Evolutionary conservation across 2,329 filamentous ascomycete species (phyloP).

Genomic region (Mycogone perniciosa): DNA sequence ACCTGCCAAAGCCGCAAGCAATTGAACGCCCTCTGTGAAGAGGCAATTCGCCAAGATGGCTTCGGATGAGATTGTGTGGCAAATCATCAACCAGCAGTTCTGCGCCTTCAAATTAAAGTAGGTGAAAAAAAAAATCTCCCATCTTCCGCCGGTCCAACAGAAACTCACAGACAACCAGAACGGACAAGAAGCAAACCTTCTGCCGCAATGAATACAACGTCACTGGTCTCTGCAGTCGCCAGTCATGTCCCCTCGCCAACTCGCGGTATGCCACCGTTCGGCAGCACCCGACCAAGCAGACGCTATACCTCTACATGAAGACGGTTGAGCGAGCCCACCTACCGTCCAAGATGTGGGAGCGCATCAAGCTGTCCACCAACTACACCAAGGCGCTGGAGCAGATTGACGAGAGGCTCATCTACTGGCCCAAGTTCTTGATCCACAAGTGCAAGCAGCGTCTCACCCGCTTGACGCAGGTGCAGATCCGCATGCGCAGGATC

Average conservation of each 20-base stretch:
- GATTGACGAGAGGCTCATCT: constrained; percentile 78
- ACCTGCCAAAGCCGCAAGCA: too few species aligned
- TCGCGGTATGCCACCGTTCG: constrained; percentile 89
- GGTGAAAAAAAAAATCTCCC: constrained; percentile 20
- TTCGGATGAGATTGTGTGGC: constrained; percentile 96
- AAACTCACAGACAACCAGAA: constrained; percentile 39
- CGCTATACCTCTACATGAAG: constrained; percentile 95
- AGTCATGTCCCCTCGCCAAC: constrained; percentile 87
- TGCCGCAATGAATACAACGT: constrained; percentile 94
- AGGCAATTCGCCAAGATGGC: constrained; percentile 50
- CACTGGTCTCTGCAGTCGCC: constrained; percentile 73
- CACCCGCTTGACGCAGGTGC: constrained; percentile 86
- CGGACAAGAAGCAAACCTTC: constrained; percentile 82
- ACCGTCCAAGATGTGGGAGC: constrained; percentile 90
- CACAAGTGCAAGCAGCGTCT: constrained; percentile 97
- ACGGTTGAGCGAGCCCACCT: constrained; percentile 83
- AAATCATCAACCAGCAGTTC: constrained; percentile 91
- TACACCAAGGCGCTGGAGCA: constrained; percentile 85
- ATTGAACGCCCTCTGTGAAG: not conserved
- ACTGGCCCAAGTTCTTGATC: constrained; percentile 89
- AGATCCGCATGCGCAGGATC: constrained; percentile 70
- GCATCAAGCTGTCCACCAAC: constrained; percentile 82
- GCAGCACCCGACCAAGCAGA: constrained; percentile 70
- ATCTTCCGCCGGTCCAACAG: not conserved
- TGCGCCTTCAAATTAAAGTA: constrained; percentile 93